Percentiles rank a stretch among this genome's conserved stretches.
Conservation (phyloP, 1,284 basidiomycete species). For the Puccinia brachypodii region DNA sequence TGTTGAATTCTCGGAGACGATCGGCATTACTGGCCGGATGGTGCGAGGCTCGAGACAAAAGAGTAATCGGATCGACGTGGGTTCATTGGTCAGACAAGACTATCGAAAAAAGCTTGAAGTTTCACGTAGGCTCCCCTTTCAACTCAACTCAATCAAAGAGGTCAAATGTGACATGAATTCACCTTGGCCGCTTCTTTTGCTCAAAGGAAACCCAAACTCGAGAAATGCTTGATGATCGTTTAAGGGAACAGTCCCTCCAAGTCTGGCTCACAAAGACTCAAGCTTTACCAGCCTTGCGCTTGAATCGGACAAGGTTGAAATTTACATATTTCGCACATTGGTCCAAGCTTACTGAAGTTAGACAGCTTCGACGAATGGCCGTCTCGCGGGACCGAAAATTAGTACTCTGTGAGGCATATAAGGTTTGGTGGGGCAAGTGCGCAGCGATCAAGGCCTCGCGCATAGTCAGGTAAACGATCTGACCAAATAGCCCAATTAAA, state of each 20-base stretch:
- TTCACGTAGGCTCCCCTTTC: background rate
- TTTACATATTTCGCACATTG: constrained; percentile 3
- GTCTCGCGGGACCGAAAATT: constrained; percentile 4
- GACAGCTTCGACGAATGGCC: constrained; percentile 11
- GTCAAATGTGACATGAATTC: background rate
- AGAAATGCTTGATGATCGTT: background rate
- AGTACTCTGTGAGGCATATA: constrained; percentile 35
- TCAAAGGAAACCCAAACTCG: background rate
- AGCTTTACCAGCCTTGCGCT: constrained; percentile 23
- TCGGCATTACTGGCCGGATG: background rate
- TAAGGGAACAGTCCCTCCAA: background rate
- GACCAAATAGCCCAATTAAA: background rate
- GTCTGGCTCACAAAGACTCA: background rate
- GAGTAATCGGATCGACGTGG: background rate
- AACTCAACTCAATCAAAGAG: background rate
- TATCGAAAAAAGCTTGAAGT: constrained; percentile 11
- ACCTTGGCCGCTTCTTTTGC: background rate
- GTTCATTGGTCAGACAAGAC: constrained; percentile 21
- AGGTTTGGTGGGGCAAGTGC: constrained; percentile 44
- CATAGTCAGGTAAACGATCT: constrained; percentile 32
- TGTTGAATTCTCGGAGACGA: constrained; percentile 7
- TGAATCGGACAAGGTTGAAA: constrained; percentile 5
- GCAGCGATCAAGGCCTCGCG: constrained; percentile 38
- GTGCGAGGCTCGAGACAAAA: background rate
- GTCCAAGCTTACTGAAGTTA: constrained; percentile 4